Base-by-base conservation (phyloP, 495 filamentous ascomycete genomes). In the Symbiotaphrina buchneri region DNA sequence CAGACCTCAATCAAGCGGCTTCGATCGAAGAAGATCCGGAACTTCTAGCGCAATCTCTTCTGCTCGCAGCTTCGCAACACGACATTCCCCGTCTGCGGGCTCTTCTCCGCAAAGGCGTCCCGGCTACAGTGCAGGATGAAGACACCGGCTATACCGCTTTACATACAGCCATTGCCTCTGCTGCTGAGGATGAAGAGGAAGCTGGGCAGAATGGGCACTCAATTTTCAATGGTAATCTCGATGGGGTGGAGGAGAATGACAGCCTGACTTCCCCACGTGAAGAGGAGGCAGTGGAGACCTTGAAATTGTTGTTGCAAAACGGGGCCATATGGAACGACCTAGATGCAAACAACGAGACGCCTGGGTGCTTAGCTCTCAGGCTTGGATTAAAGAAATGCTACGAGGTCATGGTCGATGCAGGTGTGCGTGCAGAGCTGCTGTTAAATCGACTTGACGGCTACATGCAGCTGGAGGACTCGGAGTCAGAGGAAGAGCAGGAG, bases 261-360 rank as follows among this genome's bases (percentile, higher is more conserved):
- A 30, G 26, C 26, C 19, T 13, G 39, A 39, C 16, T 36, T 38
- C 36, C 20, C 14, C 8, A 55, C 19, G 43, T 71, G 6, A 57
- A 73, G 27, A 54, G 55, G 7, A 53, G n/a, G 74, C 65, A 27
- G 59, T 50, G 22, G 57, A 69, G 31, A 81, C 73, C 0, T 60
- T 94, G 10, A 62, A 61, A 32, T 65, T 90, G 41, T 56, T 97
- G 16, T 57, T 97, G 31, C 58, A 82, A 41, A 69, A 78, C 45
- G 87, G 87, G 2, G 90, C 79, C 4, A 93, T 95, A 33, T 97
- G 87, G 87, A 97, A 97, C 52, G 83, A 92, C 48, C 56, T 97
- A 3, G 81, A 95, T 41, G 52, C 56, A 22, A 69, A 76, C 27
- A 61, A 75, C 34, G 83, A 95, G 60, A 97, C 90, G 10, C 85